Conservation (phyloP, 768 basidiomycete species). For the Mycena alexandri region DNA sequence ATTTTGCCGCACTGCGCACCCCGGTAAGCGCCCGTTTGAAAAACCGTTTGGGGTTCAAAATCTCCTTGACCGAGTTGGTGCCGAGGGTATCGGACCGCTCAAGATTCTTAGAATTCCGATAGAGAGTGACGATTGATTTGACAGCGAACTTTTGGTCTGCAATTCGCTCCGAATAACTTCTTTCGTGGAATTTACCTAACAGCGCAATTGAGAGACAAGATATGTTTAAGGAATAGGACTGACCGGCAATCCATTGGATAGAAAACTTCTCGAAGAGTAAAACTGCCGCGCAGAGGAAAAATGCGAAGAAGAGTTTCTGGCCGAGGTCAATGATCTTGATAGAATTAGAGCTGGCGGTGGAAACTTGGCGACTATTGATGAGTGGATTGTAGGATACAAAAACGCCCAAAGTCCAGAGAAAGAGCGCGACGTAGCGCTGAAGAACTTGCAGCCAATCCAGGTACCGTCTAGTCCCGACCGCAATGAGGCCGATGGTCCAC, state of each 20-base stretch:
- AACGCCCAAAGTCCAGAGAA: slow-evolving; percentile 71
- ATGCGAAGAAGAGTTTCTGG: slow-evolving; percentile 78
- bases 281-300: slow-evolving; percentile 75
- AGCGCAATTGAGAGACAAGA: neutral
- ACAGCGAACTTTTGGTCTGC: slow-evolving; percentile 86
- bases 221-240: neutral
- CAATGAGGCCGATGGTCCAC: slow-evolving; percentile 78
- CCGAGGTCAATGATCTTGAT: slow-evolving; percentile 64
- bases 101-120: slow-evolving; percentile 82
- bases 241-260: slow-evolving; percentile 85
- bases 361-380: slow-evolving; percentile 59
- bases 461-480: slow-evolving; percentile 78
- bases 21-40: slow-evolving; percentile 81
- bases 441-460: slow-evolving; percentile 83
- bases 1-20: slow-evolving; percentile 73
- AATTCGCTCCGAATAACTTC: slow-evolving; percentile 86
- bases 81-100: slow-evolving; percentile 75
- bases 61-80: slow-evolving; percentile 50
- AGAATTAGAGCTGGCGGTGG: slow-evolving; percentile 46
- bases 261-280: slow-evolving; percentile 87
- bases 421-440: slow-evolving; percentile 74
- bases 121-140: slow-evolving; percentile 76
- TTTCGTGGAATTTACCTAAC: slow-evolving; percentile 77
- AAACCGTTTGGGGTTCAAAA: slow-evolving; percentile 68
- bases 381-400: slow-evolving; percentile 85